Evolutionary conservation across 495 filamentous ascomycete species (phyloP).

Genomic region (Penicillium canescens): DNA sequence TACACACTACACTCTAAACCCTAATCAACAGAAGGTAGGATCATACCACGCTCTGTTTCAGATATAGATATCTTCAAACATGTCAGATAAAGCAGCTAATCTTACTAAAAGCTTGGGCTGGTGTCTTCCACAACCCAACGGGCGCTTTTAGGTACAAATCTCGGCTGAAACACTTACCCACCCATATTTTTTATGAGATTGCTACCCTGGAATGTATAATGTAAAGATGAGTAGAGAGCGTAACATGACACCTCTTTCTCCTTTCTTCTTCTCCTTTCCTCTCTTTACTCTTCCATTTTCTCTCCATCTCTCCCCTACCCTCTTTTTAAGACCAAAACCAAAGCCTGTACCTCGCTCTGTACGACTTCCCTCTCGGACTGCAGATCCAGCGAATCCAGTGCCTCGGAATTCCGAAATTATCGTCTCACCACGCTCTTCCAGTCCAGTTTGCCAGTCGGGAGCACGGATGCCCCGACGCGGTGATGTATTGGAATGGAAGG

Average conservation of each 20-base stretch:
- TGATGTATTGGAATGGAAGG: neutral
- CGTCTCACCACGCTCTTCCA: constrained; percentile 11
- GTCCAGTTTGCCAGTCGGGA: constrained; percentile 3
- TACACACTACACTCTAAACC: neutral
- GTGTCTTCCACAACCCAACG: neutral
- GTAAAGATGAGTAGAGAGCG: neutral
- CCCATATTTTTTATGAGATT: neutral
- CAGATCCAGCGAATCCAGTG: constrained; percentile 13
- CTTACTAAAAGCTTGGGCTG: constrained; percentile 1
- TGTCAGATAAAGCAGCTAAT: constrained; percentile 7
- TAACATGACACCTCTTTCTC: neutral
- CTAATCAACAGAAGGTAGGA: neutral
- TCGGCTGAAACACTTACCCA: constrained; percentile 4
- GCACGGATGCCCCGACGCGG: constrained; percentile 1
- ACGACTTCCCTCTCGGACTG: constrained; percentile 10
- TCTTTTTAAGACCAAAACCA: neutral
- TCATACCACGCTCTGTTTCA: constrained; percentile 5
- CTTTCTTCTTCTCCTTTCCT: neutral
- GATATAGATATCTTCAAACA: constrained; percentile 2
- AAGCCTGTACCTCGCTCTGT: constrained; percentile 5
- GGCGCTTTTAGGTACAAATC: neutral
- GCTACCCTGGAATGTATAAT: neutral
- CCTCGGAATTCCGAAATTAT: constrained; percentile 15
- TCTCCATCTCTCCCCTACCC: neutral
- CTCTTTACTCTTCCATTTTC: neutral